phyloP scores from a whole-genome alignment of 768 basidiomycete species.

The Antrodiella citrinella region DNA sequence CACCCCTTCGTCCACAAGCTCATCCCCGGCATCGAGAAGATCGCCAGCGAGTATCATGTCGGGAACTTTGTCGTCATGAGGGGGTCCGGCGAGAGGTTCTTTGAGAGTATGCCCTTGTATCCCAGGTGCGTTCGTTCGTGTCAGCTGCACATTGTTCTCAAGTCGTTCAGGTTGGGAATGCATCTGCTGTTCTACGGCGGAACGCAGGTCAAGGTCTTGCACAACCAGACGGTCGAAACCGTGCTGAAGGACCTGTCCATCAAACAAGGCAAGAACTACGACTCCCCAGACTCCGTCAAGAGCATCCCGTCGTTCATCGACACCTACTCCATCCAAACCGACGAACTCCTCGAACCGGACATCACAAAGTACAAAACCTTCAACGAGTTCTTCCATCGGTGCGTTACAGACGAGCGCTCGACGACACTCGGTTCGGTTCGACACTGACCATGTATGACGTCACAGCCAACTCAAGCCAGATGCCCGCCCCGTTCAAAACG shows the following conservation, averaged over 20 bases:
- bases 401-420: background rate
- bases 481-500: conserved; percentile 54
- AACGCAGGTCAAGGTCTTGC: conserved; percentile 40
- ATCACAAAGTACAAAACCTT: conserved; percentile 55
- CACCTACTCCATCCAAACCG: conserved; percentile 44
- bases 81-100: conserved; percentile 42
- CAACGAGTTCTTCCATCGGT: conserved; percentile 73
- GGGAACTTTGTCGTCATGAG: conserved; percentile 53
- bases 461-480: conserved; percentile 46
- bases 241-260: conserved; percentile 48
- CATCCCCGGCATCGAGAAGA: conserved; percentile 47
- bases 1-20: conserved; percentile 36
- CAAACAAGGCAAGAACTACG: conserved; percentile 53
- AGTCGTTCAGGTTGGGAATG: conserved; percentile 49
- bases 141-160: no score
- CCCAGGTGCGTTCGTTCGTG: conserved; percentile 39
- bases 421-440: no score
- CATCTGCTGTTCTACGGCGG: conserved; percentile 64
- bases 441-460: conserved; percentile 2
- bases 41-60: conserved; percentile 44
- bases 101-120: conserved; percentile 72
- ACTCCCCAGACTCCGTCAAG: conserved; percentile 40
- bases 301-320: conserved; percentile 49
- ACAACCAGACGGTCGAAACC: conserved; percentile 37
- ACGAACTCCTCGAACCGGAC: conserved; percentile 60